phyloP scores from a whole-genome alignment of 176 grass and related monocot genomes.

The Zoysia japonica region DNA sequence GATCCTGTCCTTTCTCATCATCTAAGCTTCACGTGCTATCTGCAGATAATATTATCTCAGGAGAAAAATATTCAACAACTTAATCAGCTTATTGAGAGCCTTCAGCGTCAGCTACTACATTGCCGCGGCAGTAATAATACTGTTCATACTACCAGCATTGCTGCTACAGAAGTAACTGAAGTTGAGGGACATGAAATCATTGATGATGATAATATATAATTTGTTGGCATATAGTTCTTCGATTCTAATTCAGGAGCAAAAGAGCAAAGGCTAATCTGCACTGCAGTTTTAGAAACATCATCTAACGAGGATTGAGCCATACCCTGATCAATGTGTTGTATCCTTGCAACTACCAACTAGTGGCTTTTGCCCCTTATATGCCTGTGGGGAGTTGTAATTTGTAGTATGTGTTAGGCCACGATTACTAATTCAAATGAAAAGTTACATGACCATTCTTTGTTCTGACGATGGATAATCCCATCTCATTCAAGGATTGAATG shows the following conservation, averaged over 20 bases:
- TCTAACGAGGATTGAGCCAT: constrained; percentile 23
- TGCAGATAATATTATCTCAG: constrained; percentile 76
- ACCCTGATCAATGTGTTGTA: constrained; percentile 26
- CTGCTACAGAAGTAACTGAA: constrained; percentile 47
- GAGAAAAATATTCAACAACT: constrained; percentile 77
- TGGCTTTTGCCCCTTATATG: background rate
- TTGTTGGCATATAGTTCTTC: background rate
- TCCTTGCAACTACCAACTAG: constrained; percentile 2
- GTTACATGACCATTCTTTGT: constrained; percentile 33
- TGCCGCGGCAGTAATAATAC: constrained; percentile 67
- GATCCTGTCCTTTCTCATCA: background rate
- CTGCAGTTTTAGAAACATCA: background rate
- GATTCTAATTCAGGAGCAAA: constrained; percentile 34
- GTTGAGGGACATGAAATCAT: constrained; percentile 52
- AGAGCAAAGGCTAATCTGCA: constrained; percentile 20
- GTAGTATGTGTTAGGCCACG: constrained; percentile 31
- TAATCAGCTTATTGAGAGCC: constrained; percentile 68
- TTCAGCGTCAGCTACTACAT: constrained; percentile 73
- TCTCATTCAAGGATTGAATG: background rate
- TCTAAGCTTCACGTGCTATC: background rate
- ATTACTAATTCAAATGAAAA: constrained; percentile 42
- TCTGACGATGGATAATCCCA: background rate
- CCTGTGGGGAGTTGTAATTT: constrained; percentile 40
- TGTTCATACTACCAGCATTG: constrained; percentile 18
- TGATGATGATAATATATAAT: constrained; percentile 47